These are phyloP conservation scores for Chaetothyriales sp. DNA, from an alignment of 2,329 filamentous ascomycete genomes.

Conservation along the genomic window DNA sequence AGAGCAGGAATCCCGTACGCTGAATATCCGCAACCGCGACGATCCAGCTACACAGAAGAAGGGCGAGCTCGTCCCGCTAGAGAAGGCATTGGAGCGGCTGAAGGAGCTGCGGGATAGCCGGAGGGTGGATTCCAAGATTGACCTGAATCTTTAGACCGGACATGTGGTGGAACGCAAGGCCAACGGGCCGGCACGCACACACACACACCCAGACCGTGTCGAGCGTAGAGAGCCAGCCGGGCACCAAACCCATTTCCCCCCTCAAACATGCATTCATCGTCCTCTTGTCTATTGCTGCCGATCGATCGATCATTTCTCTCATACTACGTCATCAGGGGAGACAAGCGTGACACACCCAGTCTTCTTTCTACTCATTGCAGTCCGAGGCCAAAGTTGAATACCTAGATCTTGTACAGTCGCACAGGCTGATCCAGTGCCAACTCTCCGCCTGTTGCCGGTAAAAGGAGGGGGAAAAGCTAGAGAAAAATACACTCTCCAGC, in stretches of 20 bases:
- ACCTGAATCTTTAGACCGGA: constrained; percentile 10
- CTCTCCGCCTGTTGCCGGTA: too few species aligned
- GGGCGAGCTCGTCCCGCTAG: constrained; percentile 47
- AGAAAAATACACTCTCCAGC: background rate
- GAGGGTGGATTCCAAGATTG: constrained; percentile 26
- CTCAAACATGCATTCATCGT: too few species aligned
- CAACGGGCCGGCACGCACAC: too few species aligned
- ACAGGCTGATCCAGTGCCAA: background rate
- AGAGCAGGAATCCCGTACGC: constrained; percentile 44
- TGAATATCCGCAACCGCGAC: constrained; percentile 53
- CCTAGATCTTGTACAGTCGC: background rate
- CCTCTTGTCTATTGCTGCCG: too few species aligned
- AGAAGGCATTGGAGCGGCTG: constrained; percentile 45
- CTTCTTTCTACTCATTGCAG: background rate
- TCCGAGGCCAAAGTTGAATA: background rate
- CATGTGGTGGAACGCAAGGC: background rate
- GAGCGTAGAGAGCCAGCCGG: too few species aligned
- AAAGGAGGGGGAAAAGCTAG: too few species aligned
- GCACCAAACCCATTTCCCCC: too few species aligned
- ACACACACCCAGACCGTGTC: too few species aligned
- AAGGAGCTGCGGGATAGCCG: constrained; percentile 32
- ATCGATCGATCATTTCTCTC: too few species aligned
- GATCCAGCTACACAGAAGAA: constrained; percentile 48
- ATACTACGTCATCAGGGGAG: too few species aligned
- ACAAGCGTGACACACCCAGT: too few species aligned